These are phyloP conservation scores for Sugiyamaella grinbergsii DNA, from an alignment of 1,139 yeast species.

Conservation along the genomic window DNA sequence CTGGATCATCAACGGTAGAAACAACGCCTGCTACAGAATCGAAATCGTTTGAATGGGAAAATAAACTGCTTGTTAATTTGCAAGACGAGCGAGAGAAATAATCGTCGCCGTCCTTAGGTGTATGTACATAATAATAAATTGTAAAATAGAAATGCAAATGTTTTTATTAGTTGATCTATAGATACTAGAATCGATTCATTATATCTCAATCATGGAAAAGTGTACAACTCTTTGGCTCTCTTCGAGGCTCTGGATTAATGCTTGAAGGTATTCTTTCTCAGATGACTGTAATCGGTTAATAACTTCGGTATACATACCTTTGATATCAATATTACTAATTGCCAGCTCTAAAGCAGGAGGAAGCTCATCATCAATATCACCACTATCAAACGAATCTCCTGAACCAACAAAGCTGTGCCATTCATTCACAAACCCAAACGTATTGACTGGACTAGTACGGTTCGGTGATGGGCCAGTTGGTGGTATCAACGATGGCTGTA, in stretches of 20 bases:
- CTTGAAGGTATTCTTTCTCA: neutral
- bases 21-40: neutral
- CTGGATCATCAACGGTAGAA: neutral
- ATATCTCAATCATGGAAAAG: constrained; percentile 6
- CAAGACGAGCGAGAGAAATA: constrained; percentile 20
- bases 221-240: constrained; percentile 13
- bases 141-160: constrained; percentile 8
- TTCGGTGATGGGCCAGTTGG: neutral
- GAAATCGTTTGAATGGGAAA: constrained; percentile 24
- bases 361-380: constrained; percentile 11
- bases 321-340: constrained; percentile 9
- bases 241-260: constrained; percentile 4
- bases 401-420: neutral
- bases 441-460: neutral
- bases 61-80: constrained; percentile 21
- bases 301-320: neutral
- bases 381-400: neutral
- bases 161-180: neutral
- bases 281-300: neutral
- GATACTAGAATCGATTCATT: no score
- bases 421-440: constrained; percentile 19
- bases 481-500: neutral
- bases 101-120: neutral
- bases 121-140: neutral
- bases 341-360: constrained; percentile 16